Conservation (phyloP, 805 yeast genomes). For the Ogataea ganodermae region DNA sequence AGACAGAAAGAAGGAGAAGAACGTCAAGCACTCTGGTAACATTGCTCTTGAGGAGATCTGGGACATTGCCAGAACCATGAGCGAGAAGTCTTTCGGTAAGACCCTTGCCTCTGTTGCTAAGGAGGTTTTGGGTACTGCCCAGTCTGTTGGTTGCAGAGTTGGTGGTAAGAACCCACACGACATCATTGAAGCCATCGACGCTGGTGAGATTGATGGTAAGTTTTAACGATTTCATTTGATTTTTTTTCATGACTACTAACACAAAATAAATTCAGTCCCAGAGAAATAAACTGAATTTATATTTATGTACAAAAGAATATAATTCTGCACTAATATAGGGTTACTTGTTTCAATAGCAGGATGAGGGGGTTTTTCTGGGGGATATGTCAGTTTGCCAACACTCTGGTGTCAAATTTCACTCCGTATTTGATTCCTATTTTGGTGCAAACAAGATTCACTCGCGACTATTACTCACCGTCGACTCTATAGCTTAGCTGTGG, state of each 20-base stretch:
- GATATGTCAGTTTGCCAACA: conserved; percentile 74
- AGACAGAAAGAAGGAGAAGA: conserved; percentile 99
- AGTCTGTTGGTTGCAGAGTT: conserved; percentile 99
- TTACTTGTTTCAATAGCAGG: conserved; percentile 11
- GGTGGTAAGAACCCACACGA: conserved; percentile 99
- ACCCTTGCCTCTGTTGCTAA: conserved; percentile 93
- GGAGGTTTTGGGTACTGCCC: conserved; percentile 99
- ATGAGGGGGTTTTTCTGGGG: too few species aligned
- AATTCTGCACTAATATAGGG: conserved; percentile 31
- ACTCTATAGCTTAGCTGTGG: conserved; percentile 36
- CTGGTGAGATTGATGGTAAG: conserved; percentile 89
- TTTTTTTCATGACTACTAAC: not conserved
- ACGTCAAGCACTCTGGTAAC: conserved; percentile 99
- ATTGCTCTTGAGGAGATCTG: conserved; percentile 93
- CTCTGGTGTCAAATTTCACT: conserved; percentile 74
- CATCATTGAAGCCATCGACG: conserved; percentile 96
- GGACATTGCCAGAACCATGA: conserved; percentile 97
- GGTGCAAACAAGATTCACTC: conserved; percentile 77
- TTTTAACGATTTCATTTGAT: conserved; percentile 21
- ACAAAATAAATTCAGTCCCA: conserved; percentile 47
- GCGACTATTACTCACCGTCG: conserved; percentile 74
- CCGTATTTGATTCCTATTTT: conserved; percentile 84
- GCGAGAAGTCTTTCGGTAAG: conserved; percentile 97
- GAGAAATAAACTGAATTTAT: conserved; percentile 56
- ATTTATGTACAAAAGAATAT: conserved; percentile 31